A percentile compares a stretch with the other conserved stretches of the same genome.
These are phyloP conservation scores for Silybum marianum DNA, from an alignment of 129 eudicot species.

Conservation along the genomic window DNA sequence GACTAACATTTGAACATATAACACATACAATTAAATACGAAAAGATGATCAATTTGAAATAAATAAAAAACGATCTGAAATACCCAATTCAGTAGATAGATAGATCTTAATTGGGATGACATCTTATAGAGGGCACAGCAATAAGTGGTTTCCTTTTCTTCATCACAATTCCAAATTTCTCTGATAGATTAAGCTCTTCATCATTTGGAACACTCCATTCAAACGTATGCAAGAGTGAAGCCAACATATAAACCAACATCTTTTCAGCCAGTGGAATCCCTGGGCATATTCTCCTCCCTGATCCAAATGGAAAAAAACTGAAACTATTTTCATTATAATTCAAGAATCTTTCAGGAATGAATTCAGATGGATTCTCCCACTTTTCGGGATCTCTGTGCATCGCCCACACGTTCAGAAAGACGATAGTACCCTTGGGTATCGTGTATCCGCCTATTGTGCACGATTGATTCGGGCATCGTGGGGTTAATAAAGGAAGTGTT, in stretches of 20 bases:
- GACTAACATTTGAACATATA: too few relatives aligned
- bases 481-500: slow-evolving; percentile 2
- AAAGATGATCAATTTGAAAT: too few relatives aligned
- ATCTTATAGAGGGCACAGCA: slow-evolving; percentile 33
- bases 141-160: slow-evolving; percentile 49
- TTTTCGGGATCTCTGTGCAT: slow-evolving; percentile 31
- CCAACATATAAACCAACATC: slow-evolving; percentile 50
- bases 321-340: slow-evolving; percentile 46
- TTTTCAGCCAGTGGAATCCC: slow-evolving; percentile 60
- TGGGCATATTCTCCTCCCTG: slow-evolving; percentile 65
- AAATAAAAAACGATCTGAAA: too few relatives aligned
- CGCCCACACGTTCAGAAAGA: slow-evolving; percentile 16
- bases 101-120: not conserved
- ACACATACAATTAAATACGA: too few relatives aligned
- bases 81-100: too few relatives aligned
- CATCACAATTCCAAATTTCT: slow-evolving; percentile 66
- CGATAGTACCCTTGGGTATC: slow-evolving; percentile 26
- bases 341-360: slow-evolving; percentile 36
- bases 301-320: slow-evolving; percentile 57
- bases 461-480: slow-evolving; percentile 8
- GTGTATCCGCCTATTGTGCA: slow-evolving; percentile 35
- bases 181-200: slow-evolving; percentile 37
- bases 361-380: slow-evolving; percentile 30
- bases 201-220: slow-evolving; percentile 53
- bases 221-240: slow-evolving; percentile 55